Percentiles rank a stretch among this genome's conserved stretches.
phyloP scores from a whole-genome alignment of 2,329 filamentous ascomycete genomes.

The Epichloe uncinata region DNA sequence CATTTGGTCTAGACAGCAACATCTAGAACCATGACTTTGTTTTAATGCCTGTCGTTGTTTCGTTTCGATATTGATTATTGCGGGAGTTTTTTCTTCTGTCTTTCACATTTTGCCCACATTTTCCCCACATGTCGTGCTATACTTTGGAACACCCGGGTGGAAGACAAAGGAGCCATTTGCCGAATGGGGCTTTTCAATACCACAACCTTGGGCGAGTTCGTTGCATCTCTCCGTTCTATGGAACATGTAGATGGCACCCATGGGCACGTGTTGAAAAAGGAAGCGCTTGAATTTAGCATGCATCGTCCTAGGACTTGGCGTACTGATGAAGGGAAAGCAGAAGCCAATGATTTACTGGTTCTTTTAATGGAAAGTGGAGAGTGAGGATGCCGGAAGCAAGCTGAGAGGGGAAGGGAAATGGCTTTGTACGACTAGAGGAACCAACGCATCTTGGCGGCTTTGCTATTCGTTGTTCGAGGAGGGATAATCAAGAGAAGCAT shows the following conservation, averaged over 20 bases:
- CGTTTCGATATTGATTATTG: neutral
- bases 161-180: conserved; percentile 16
- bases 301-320: conserved; percentile 25
- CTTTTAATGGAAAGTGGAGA: conserved; percentile 10
- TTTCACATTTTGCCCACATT: neutral
- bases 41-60: neutral
- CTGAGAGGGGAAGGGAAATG: conserved; percentile 5
- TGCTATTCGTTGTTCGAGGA: neutral
- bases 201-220: conserved; percentile 13
- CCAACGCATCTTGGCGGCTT: conserved; percentile 5
- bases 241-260: conserved; percentile 20
- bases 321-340: neutral
- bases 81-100: neutral
- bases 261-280: conserved; percentile 26
- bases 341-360: neutral
- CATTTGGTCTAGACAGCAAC: conserved; percentile 3
- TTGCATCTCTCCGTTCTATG: conserved; percentile 17
- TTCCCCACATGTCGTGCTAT: conserved; percentile 13
- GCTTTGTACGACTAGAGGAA: conserved; percentile 21
- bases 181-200: conserved; percentile 16
- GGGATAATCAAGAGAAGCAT: neutral
- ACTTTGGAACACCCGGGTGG: conserved; percentile 12
- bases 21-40: conserved; percentile 1
- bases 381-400: conserved; percentile 11
- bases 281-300: conserved; percentile 26